Percentiles rank a stretch among this genome's conserved stretches.
These are phyloP conservation scores for Rhizomucor miehei DNA, from an alignment of 371 early-diverging fungal species.

Conservation along the genomic window DNA sequence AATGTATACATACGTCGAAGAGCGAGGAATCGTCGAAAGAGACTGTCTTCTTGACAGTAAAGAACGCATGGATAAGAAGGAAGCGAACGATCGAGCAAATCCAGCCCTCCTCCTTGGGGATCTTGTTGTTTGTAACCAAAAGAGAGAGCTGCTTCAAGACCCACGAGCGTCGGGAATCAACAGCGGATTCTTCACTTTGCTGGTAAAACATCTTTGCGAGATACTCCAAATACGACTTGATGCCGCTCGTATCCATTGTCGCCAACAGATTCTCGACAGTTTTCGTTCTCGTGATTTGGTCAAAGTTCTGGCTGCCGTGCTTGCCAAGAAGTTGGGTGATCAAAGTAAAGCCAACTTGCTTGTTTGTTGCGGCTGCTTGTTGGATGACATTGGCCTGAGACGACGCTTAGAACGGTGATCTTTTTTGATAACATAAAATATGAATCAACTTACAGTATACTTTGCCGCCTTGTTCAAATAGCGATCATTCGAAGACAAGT, in stretches of 20 bases:
- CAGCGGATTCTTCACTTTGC: slow-evolving; percentile 25
- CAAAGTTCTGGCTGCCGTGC: slow-evolving; percentile 70
- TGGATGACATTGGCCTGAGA: slow-evolving; percentile 47
- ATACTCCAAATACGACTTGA: slow-evolving; percentile 70
- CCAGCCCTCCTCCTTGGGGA: slow-evolving; percentile 76
- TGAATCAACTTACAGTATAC: slow-evolving; percentile 57
- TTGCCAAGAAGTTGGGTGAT: slow-evolving; percentile 74
- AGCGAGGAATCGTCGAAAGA: not conserved
- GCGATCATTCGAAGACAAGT: slow-evolving; percentile 69
- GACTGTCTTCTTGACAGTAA: slow-evolving; percentile 44
- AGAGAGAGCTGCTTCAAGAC: slow-evolving; percentile 76
- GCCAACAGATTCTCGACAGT: slow-evolving; percentile 75
- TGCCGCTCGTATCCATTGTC: slow-evolving; percentile 64
- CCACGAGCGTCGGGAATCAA: slow-evolving; percentile 72
- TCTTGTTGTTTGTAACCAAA: slow-evolving; percentile 65
- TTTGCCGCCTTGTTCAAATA: slow-evolving; percentile 77
- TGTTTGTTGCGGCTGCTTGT: slow-evolving; percentile 39
- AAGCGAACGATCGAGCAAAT: slow-evolving; percentile 62
- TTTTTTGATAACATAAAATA: slow-evolving; percentile 12
- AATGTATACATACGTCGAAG: not conserved
- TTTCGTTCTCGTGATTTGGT: slow-evolving; percentile 70
- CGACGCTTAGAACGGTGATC: slow-evolving; percentile 14
- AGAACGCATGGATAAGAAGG: slow-evolving; percentile 72
- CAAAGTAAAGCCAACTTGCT: slow-evolving; percentile 57
- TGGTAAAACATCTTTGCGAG: slow-evolving; percentile 65